phyloP scores from a whole-genome alignment of 2,329 filamentous ascomycete genomes.

The Periconia sp. region DNA sequence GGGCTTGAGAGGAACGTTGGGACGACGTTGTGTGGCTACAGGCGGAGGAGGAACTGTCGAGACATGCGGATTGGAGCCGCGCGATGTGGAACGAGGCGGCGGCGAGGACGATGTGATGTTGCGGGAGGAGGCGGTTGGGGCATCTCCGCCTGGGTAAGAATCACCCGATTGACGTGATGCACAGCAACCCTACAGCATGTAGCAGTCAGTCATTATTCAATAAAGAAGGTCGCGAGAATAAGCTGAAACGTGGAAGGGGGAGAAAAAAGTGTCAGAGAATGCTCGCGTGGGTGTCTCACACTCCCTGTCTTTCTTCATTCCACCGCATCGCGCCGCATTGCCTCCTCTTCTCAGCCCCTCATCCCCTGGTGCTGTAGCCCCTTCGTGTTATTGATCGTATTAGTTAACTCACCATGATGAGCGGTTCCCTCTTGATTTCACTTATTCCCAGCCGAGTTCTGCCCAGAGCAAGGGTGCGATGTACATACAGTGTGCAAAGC shows the following conservation, averaged over 20 bases:
- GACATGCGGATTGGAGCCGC: conserved; percentile 16
- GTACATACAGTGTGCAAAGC: background rate
- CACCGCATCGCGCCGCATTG: background rate
- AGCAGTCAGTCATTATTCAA: background rate
- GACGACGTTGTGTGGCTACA: conserved; percentile 11
- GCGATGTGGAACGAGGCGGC: conserved; percentile 11
- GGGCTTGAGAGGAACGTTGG: conserved; percentile 28
- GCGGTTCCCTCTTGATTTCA: background rate
- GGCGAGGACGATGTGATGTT: conserved; percentile 32
- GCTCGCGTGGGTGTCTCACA: background rate
- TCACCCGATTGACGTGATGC: conserved; percentile 4
- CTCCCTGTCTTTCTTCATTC: background rate
- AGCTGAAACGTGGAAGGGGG: background rate
- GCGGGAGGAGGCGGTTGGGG: conserved; percentile 23
- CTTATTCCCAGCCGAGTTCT: background rate
- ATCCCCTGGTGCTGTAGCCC: no score
- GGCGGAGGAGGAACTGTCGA: conserved; percentile 15
- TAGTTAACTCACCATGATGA: background rate
- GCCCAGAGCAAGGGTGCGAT: no score
- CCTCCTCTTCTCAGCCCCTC: background rate
- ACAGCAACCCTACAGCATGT: conserved; percentile 9
- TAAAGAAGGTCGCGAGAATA: background rate
- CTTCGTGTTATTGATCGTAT: background rate
- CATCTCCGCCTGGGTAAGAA: conserved; percentile 5
- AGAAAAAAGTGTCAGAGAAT: background rate